Base-by-base conservation (phyloP, 1,139 yeast genomes). In the Candida dubliniensis region DNA sequence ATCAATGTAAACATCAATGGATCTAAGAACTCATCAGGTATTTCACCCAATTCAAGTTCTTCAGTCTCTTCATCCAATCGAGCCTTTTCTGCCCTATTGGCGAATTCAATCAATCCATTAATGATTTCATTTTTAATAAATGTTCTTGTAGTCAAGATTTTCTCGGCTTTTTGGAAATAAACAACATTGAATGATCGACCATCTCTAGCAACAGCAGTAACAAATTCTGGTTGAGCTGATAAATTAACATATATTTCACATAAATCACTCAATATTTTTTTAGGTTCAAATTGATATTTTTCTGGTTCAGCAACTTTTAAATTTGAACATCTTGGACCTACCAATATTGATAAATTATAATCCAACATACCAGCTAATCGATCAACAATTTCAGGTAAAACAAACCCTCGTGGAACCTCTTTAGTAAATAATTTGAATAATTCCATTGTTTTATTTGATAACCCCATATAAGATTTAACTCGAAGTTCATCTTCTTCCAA, bases 11-110 rank as follows among this genome's bases (percentile, higher is more conserved):
- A 91, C 98, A 95, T 91, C 55, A 95, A 77, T 8, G 99, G 99
- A 69, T 95, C 99, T 58, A 95, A 76, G 61, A 84, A 93, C 63
- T 95, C 99, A 60, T 95, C 99, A 0, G 99, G 99, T 23, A 88
- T 77, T 44, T 95, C 99, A 12, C 96, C 98, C 54, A 89, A 74
- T 59, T 89, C 96, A 52, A 82, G 62, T 53, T 91, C 97, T 57
- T 88, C 96, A 51, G 83, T 87, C 51, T 83, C 89, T 50, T 87
- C 95, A 25, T 74, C 76, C 34, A 71, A 58, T 57, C 81, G 79
- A 43, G 81, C 79, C 34, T 64, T 60, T 49, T 87, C 87, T 0
- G 95, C 96, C 15, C 61, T 64, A 35, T 76, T 66, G 0, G 86
- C 88, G 58, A 93, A 86, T 23, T 64, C 62, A 10, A 66, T 57